A percentile compares a stretch with the other conserved stretches of the same genome.
These are phyloP conservation scores for Termitomyces sp. DNA, from an alignment of 768 basidiomycete genomes.

Conservation along the genomic window DNA sequence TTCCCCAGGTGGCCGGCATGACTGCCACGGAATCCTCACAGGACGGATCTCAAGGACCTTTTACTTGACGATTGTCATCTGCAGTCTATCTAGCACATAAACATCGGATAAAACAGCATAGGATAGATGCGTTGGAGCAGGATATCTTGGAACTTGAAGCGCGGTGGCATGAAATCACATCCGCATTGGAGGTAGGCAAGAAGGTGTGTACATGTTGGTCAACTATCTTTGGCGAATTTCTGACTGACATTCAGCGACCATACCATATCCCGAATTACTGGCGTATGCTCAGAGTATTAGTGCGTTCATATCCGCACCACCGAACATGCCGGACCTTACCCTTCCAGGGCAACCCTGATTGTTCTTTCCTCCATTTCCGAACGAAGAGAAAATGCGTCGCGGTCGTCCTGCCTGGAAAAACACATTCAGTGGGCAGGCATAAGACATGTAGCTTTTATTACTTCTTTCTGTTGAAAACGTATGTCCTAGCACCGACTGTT, in stretches of 20 bases:
- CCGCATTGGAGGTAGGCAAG: constrained; percentile 59
- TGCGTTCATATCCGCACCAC: constrained; percentile 84
- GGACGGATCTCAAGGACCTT: neutral
- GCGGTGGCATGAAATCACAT: constrained; percentile 65
- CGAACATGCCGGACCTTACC: constrained; percentile 74
- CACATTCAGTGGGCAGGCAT: constrained; percentile 76
- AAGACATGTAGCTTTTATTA: constrained; percentile 18
- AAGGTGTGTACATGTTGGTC: constrained; percentile 39
- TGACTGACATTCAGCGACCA: constrained; percentile 44
- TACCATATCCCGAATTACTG: constrained; percentile 78
- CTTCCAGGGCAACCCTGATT: constrained; percentile 68
- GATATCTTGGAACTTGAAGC: constrained; percentile 66
- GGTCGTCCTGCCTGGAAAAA: constrained; percentile 74
- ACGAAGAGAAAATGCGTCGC: constrained; percentile 86
- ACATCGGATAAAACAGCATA: constrained; percentile 73
- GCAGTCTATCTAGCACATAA: constrained; percentile 60
- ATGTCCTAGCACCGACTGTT: constrained; percentile 49
- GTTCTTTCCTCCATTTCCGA: constrained; percentile 89
- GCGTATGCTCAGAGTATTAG: constrained; percentile 82
- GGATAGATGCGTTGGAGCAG: constrained; percentile 63
- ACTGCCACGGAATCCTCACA: neutral
- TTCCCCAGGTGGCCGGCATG: too few species aligned
- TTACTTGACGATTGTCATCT: constrained; percentile 37
- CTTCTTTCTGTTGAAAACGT: constrained; percentile 6
- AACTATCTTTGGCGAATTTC: neutral